These are phyloP conservation scores for Cyberlindnera maclurae DNA, from an alignment of 805 yeast genomes.

Conservation along the genomic window DNA sequence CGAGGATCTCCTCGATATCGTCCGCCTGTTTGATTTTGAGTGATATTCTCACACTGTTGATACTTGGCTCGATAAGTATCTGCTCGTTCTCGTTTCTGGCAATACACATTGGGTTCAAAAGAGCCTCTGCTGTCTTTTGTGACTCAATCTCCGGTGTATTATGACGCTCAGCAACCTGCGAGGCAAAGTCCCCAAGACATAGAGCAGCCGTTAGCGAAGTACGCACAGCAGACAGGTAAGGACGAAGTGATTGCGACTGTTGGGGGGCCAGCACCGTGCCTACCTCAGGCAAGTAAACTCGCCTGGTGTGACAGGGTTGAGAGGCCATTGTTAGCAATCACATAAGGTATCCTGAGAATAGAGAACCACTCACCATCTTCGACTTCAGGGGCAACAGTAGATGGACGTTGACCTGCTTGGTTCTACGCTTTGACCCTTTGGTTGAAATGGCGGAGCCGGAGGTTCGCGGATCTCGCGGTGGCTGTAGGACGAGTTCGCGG, in stretches of 20 bases:
- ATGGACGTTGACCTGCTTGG: too few species aligned
- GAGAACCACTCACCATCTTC: too few species aligned
- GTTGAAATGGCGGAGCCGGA: too few species aligned
- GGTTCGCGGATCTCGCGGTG: too few species aligned
- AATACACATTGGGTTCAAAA: conserved; percentile 82
- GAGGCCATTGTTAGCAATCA: too few species aligned
- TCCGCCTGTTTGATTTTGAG: conserved; percentile 95
- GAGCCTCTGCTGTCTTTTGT: conserved; percentile 70
- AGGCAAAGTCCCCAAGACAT: conserved; percentile 87
- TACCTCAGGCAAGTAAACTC: too few species aligned
- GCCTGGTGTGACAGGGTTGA: too few species aligned
- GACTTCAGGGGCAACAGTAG: too few species aligned
- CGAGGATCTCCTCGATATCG: conserved; percentile 91
- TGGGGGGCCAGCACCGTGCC: neutral
- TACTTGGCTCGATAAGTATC: conserved; percentile 88
- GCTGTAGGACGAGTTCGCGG: too few species aligned
- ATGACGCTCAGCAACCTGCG: conserved; percentile 94
- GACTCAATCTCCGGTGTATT: conserved; percentile 95
- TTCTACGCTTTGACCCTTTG: too few species aligned
- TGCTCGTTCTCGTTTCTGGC: conserved; percentile 91
- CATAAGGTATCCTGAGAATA: too few species aligned
- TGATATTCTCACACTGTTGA: conserved; percentile 86
- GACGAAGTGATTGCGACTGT: conserved; percentile 1
- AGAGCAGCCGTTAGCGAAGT: conserved; percentile 89
- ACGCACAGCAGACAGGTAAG: conserved; percentile 44